Percentiles rank a stretch among this genome's conserved stretches.
Evolutionary conservation across 768 basidiomycete genomes (phyloP).

Genomic region (Lepiota subincarnata): DNA sequence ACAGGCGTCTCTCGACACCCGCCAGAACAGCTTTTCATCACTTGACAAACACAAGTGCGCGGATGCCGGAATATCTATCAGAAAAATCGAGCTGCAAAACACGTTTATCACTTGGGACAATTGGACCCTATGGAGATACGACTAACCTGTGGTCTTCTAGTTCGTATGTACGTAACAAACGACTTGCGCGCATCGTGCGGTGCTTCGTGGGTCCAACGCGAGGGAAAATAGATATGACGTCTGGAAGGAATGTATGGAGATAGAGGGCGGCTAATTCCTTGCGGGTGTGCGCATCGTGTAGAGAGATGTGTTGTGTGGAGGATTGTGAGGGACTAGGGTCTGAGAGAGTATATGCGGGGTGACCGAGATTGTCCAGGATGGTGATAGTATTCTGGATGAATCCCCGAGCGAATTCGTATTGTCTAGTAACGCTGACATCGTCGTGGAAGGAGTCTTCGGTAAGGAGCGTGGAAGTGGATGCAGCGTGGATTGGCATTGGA

Average conservation of each 20-base stretch:
- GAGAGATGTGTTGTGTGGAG: not conserved
- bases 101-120: too few relatives aligned
- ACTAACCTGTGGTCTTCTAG: too few relatives aligned
- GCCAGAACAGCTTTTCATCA: not conserved
- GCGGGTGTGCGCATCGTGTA: not conserved
- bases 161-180: too few relatives aligned
- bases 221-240: not conserved
- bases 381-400: not conserved
- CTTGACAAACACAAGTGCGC: not conserved
- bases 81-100: too few relatives aligned
- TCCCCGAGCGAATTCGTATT: slow-evolving; percentile 3
- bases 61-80: not conserved
- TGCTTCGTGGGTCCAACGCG: too few relatives aligned
- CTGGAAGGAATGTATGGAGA: not conserved
- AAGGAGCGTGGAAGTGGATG: not conserved
- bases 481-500: too few relatives aligned
- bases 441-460: not conserved
- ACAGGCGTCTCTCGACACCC: not conserved
- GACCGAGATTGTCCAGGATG: not conserved
- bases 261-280: not conserved
- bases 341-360: not conserved
- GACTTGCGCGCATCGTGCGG: too few relatives aligned
- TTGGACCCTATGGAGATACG: too few relatives aligned
- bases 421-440: not conserved
- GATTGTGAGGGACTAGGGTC: not conserved